Evolutionary conservation across 2,329 filamentous ascomycete species (phyloP).

Genomic region (Microcyclosporella mali): DNA sequence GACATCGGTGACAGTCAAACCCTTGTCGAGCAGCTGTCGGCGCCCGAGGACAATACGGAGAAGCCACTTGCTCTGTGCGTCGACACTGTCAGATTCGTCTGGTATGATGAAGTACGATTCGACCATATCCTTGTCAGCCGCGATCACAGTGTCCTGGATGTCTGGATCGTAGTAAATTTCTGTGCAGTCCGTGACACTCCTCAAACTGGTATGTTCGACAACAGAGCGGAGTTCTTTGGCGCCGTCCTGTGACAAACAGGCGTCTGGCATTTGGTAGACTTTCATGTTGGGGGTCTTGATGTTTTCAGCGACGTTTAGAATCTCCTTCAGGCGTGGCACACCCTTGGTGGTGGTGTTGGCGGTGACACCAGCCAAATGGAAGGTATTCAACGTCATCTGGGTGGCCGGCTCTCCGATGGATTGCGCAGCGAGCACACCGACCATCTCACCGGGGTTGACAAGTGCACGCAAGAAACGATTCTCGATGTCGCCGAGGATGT

Average conservation of each 20-base stretch:
- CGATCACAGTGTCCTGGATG: constrained; percentile 75
- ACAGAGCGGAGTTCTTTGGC: constrained; percentile 81
- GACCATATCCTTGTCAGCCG: constrained; percentile 85
- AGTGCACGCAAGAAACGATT: constrained; percentile 78
- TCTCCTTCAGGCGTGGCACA: constrained; percentile 98
- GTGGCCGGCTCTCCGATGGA: constrained; percentile 98
- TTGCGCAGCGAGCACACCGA: constrained; percentile 93
- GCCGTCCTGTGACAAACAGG: constrained; percentile 62
- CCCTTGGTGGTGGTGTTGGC: constrained; percentile 99
- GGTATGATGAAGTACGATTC: constrained; percentile 95
- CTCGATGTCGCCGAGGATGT: constrained; percentile 85
- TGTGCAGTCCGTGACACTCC: constrained; percentile 82
- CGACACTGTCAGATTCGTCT: constrained; percentile 59
- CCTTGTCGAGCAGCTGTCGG: constrained; percentile 92
- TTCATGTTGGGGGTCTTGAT: constrained; percentile 99
- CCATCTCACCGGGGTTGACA: constrained; percentile 95
- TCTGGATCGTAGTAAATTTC: constrained; percentile 98
- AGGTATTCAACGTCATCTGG: constrained; percentile 99
- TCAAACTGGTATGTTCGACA: constrained; percentile 90
- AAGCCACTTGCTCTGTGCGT: constrained; percentile 83
- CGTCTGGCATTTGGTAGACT: constrained; percentile 66
- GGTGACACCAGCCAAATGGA: constrained; percentile 99
- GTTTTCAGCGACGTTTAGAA: constrained; percentile 93
- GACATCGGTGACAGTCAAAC: constrained; percentile 83
- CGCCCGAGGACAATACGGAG: constrained; percentile 89